phyloP scores from a whole-genome alignment of 768 basidiomycete species.

The Antrodiella citrinella region DNA sequence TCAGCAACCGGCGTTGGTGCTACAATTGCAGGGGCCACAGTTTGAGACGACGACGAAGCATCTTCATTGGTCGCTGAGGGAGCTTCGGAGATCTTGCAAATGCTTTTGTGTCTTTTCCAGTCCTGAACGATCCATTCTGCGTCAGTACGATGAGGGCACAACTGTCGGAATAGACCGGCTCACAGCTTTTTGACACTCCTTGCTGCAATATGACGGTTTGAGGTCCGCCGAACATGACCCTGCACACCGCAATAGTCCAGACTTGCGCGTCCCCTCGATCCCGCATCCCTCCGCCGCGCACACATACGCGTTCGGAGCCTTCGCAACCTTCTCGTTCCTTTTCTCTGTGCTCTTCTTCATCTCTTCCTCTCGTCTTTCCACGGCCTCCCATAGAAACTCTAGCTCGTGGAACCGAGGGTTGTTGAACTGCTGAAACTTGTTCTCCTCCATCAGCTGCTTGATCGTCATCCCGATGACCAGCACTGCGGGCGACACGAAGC shows the following conservation, averaged over 20 bases:
- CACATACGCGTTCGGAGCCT: conserved; percentile 8
- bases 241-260: conserved; percentile 4
- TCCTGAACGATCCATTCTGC: too few species aligned
- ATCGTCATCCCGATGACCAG: background rate
- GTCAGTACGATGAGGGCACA: too few species aligned
- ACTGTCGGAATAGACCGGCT: too few species aligned
- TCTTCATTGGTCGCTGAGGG: background rate
- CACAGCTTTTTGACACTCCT: background rate
- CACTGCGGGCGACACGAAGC: conserved; percentile 4
- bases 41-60: background rate
- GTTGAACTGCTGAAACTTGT: background rate
- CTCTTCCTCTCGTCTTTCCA: conserved; percentile 2
- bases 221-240: conserved; percentile 1
- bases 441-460: background rate
- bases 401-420: background rate
- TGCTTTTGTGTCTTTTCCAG: conserved; percentile 8
- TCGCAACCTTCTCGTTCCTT: conserved; percentile 1
- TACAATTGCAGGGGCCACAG: background rate
- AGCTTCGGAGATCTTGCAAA: conserved; percentile 2
- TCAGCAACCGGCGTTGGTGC: too few species aligned
- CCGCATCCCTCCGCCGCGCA: conserved; percentile 10
- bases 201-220: conserved; percentile 12
- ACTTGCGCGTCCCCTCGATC: conserved; percentile 7
- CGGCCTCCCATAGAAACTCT: conserved; percentile 1
- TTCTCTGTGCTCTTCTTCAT: background rate